A percentile compares a stretch with the other conserved stretches of the same genome.
Conservation (phyloP, 2,329 filamentous ascomycete genomes). For the Arachnomyces sp. region DNA sequence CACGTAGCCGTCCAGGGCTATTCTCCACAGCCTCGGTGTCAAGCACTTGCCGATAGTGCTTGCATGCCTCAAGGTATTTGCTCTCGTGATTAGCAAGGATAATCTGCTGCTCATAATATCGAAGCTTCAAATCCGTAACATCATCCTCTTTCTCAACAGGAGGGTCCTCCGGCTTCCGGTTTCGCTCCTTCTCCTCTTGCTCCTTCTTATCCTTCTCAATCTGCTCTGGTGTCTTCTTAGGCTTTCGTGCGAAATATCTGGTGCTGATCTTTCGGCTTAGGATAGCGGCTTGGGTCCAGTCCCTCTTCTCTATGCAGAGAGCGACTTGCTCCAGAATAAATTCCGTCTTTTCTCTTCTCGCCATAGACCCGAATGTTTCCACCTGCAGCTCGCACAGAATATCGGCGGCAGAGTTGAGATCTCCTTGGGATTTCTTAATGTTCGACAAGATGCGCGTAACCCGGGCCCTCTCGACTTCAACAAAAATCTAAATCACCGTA, state of each 20-base stretch:
- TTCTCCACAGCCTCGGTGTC: conserved; percentile 94
- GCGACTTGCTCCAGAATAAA: conserved; percentile 94
- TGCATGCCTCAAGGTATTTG: conserved; percentile 96
- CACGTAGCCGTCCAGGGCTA: conserved; percentile 73
- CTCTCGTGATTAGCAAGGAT: conserved; percentile 90
- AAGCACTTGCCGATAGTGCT: conserved; percentile 92
- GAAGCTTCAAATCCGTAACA: conserved; percentile 90
- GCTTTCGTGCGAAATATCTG: conserved; percentile 78
- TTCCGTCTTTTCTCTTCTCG: conserved; percentile 92
- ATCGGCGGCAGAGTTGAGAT: conserved; percentile 80
- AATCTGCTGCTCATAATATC: conserved; percentile 96
- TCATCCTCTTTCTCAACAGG: conserved; percentile 73
- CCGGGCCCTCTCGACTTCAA: conserved; percentile 93
- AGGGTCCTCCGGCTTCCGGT: conserved; percentile 66
- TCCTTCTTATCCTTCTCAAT: conserved; percentile 85
- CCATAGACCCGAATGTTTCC: conserved; percentile 98
- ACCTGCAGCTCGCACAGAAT: conserved; percentile 96
- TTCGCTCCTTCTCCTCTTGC: conserved; percentile 64
- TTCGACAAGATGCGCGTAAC: conserved; percentile 91
- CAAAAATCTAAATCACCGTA: conserved; percentile 64
- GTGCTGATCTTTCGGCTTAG: conserved; percentile 96
- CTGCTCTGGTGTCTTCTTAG: conserved; percentile 82
- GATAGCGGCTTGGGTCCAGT: conserved; percentile 94
- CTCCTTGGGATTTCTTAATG: conserved; percentile 94
- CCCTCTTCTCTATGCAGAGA: conserved; percentile 87